Base-by-base conservation (phyloP, 768 basidiomycete species). In the Russula brevipes region DNA sequence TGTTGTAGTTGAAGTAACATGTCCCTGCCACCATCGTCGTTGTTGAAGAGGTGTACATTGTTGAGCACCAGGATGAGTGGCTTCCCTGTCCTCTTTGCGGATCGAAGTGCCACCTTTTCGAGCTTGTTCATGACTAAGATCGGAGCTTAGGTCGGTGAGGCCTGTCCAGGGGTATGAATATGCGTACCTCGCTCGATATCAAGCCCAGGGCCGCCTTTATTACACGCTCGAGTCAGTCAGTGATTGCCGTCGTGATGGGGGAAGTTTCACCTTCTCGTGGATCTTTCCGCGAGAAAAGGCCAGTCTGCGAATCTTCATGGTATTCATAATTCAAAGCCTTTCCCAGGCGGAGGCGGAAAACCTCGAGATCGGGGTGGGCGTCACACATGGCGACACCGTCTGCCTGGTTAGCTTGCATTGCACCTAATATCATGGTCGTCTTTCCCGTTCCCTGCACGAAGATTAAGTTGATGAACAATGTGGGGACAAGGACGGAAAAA, bases 1-100 rank as follows among this genome's bases (percentile, higher is more conserved):
- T 91, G 90, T 71, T 94, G 94, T 17, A 94, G 79, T 69, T 92
- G 91, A 59, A 94, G 75, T n/a, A 97, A 77, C 76, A 94, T 82
- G 46, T 87, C 83, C 65, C 81, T 79, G 0, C 92, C 91, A 33
- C 83, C 85, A 10, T 88, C 88, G 66, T 91, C 84, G 67, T 92
- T 89, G 61, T 85, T 81, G 73, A 89, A 86, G 70, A 81, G 81
- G 67, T 89, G 86, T 5, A 85, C 74, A 72, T 93, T 94, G 75
- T 92, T 92, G 70, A 96, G 78, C 49, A 92, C 83, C 35, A 96
- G 77, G 0, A 94, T 85, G 5, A 94, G 77, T 0, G 93, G 92
- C 56, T 84, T 80, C 4, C 84, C 82, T 5, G 79, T 82, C 61
- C 76, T 75, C 46, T 75, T 74, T 44, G 87, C 79, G 68, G 79